Evolutionary conservation across 2,329 filamentous ascomycete species (phyloP), one percentile per base, ranked within the genome.

Genomic region (Hymenoscyphus infarciens): DNA sequence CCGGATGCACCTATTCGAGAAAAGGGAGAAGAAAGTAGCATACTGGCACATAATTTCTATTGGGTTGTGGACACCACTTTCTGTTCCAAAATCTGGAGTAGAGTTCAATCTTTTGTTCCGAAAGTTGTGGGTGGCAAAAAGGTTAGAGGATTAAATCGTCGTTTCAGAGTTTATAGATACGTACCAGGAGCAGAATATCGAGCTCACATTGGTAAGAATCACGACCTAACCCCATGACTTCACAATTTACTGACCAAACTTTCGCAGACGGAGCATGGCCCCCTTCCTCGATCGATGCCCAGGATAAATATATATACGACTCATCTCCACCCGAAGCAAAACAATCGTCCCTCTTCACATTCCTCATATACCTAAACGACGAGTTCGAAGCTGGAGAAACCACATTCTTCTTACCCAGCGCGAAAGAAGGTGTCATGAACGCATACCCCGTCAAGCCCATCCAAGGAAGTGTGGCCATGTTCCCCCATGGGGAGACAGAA

Each of bases 31-130:
- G 85, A 88, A 60, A 79, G 80, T 27, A 88, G 85, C 69, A 81
- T 90, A 56, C 74, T 90, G 1, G 87, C 87, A 0, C 87, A 90
- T 76, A 90, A 90, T 73, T 89, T 90, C 68, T 90, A 90, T 77
- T 90, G 87, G 87, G 79, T 90, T 8, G 79, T 86, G 13, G 87
- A 90, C 67, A 77, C 79, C 25, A 77, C 79, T 0, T 89, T 90
- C 72, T 83, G 87, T 69, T 81, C 87, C 62, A 80, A 77, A 15
- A 78, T 90, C 1, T 90, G 87, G 87, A 74, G 77, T 0, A 81
- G 87, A 15, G 82, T 90, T 2, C 75, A 80, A 2, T 75, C 80
- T 0, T 86, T 85, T 56, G 81, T 90, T 0, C 87, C 88, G 0
- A 71, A 76, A 0, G 74, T 75, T 0, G 77, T 88, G 1, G 79